These are phyloP conservation scores for Eucalyptus fibrosa DNA, from an alignment of 345 rosid genomes.

Conservation along the genomic window DNA sequence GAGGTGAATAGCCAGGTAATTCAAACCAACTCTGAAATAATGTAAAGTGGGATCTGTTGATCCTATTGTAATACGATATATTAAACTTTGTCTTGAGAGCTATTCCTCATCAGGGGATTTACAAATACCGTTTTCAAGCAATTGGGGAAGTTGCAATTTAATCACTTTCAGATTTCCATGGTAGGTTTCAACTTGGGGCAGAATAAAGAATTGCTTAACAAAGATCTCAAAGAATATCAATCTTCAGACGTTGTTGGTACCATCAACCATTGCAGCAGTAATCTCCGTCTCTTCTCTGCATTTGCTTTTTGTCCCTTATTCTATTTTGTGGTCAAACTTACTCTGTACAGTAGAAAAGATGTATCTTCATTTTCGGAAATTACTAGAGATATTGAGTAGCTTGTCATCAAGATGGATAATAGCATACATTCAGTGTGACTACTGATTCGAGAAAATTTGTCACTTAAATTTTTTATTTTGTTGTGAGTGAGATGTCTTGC, in stretches of 20 bases:
- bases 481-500: neutral
- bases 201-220: neutral
- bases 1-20: neutral
- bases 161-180: neutral
- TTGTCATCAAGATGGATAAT: neutral
- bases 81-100: neutral
- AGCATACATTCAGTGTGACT: neutral
- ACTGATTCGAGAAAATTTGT: neutral
- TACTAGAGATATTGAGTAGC: neutral
- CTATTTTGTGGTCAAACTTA: neutral
- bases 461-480: too few relatives aligned
- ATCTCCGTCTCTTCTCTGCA: neutral
- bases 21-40: neutral
- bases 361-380: neutral
- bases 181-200: conserved; percentile 5
- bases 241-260: conserved; percentile 16
- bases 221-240: neutral
- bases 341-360: neutral
- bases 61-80: neutral
- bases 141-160: neutral
- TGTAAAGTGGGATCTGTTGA: neutral
- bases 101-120: neutral
- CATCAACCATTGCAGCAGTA: conserved; percentile 28
- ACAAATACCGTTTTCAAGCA: neutral
- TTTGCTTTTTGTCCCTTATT: neutral